Evolutionary conservation across 2,329 filamentous ascomycete genomes (phyloP).

Genomic region (Cordyceps tenuipes): DNA sequence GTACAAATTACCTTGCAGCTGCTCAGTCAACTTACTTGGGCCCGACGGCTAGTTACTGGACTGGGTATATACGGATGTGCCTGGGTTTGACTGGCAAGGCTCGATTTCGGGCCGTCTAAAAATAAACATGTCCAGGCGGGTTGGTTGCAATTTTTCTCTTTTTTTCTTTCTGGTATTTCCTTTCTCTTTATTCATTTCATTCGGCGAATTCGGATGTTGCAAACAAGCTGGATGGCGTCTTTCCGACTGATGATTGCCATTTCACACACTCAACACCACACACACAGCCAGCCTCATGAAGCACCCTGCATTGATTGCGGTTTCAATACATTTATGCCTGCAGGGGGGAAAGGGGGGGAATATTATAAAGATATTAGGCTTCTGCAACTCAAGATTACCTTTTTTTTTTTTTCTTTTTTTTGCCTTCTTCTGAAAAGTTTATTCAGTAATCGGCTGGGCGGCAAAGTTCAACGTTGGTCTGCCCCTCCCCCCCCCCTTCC

Average conservation of each 20-base stretch:
- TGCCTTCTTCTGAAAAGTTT: neutral
- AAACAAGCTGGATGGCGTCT: neutral
- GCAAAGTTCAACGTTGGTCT: neutral
- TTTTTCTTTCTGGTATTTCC: neutral
- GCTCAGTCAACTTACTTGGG: too few relatives aligned
- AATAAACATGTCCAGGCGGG: neutral
- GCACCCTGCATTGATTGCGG: neutral
- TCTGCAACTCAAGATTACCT: neutral
- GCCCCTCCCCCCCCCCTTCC: too few relatives aligned
- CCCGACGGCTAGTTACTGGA: too few relatives aligned
- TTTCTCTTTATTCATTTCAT: neutral
- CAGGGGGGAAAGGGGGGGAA: too few relatives aligned
- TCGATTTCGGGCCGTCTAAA: neutral
- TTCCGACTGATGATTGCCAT: too few relatives aligned
- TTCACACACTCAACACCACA: too few relatives aligned
- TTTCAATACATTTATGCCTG: neutral
- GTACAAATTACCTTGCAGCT: too few relatives aligned
- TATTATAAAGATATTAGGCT: neutral
- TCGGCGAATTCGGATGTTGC: neutral
- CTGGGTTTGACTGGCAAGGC: neutral
- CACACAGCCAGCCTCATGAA: neutral
- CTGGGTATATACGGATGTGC: too few relatives aligned
- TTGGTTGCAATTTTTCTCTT: neutral
- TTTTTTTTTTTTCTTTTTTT: too few relatives aligned
- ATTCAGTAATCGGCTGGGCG: neutral